phyloP scores from a whole-genome alignment of 208 protist species.

The Acanthamoeba polyphaga region DNA sequence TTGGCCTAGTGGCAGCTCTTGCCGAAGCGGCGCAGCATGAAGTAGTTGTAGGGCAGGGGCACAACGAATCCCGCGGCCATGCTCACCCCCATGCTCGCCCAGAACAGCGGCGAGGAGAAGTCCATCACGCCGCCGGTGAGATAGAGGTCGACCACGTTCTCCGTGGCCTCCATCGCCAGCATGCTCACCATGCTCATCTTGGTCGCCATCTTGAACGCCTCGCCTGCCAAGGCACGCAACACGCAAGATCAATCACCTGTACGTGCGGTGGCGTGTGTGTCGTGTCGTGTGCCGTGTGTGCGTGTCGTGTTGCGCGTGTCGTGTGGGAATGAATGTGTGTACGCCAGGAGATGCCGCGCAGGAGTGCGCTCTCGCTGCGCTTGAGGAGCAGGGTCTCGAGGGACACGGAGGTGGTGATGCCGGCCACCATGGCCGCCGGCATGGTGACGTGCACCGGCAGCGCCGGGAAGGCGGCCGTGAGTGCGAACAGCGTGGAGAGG shows the following conservation, averaged over 20 bases:
- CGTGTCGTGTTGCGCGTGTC: not conserved
- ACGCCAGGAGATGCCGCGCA: not conserved
- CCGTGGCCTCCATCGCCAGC: not conserved
- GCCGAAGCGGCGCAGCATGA: constrained; percentile 10
- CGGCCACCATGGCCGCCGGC: constrained; percentile 15
- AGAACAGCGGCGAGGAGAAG: not conserved
- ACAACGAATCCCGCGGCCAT: not conserved
- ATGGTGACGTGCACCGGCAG: constrained; percentile 23
- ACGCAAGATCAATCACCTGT: too few species aligned
- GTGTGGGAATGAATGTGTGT: not conserved
- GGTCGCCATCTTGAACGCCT: constrained; percentile 22
- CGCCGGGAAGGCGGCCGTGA: not conserved
- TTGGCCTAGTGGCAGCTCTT: constrained; percentile 49
- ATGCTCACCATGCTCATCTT: constrained; percentile 53
- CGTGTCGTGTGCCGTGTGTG: not conserved
- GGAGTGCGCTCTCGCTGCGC: not conserved
- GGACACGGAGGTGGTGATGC: not conserved
- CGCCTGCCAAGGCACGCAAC: not conserved
- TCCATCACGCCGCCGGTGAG: not conserved
- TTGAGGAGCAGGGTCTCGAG: constrained; percentile 36
- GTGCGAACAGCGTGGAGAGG: constrained; percentile 8
- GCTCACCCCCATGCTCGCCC: not conserved
- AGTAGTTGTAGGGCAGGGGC: constrained; percentile 45
- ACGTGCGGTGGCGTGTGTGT: too few species aligned
- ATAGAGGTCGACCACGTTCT: not conserved